These are phyloP conservation scores for Anisogramma anomala DNA, from an alignment of 2,329 filamentous ascomycete genomes.

Conservation along the genomic window DNA sequence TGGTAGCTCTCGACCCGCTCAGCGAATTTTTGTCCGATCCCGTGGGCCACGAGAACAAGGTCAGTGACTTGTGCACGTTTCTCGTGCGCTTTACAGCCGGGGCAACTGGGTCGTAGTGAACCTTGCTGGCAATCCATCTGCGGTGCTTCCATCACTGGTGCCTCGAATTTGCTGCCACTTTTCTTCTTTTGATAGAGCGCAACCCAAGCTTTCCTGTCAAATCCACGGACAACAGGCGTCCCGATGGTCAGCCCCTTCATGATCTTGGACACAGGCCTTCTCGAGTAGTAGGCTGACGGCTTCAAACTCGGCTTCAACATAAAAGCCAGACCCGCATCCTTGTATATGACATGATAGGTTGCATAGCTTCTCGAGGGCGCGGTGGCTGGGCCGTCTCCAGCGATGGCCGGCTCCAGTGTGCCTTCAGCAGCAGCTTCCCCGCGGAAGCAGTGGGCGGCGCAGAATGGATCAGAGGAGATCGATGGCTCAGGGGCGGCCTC, in stretches of 20 bases:
- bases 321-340: slow-evolving; percentile 64
- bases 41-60: slow-evolving; percentile 81
- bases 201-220: slow-evolving; percentile 67
- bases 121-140: slow-evolving; percentile 3
- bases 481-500: slow-evolving; percentile 25
- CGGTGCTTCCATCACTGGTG: slow-evolving; percentile 15
- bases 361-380: slow-evolving; percentile 45
- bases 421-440: slow-evolving; percentile 49
- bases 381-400: slow-evolving; percentile 25
- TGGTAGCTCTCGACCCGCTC: slow-evolving; percentile 93
- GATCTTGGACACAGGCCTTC: slow-evolving; percentile 72
- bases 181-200: slow-evolving; percentile 47
- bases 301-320: slow-evolving; percentile 76
- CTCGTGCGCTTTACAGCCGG: slow-evolving; percentile 51
- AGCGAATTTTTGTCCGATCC: slow-evolving; percentile 92
- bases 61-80: slow-evolving; percentile 65
- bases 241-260: slow-evolving; percentile 74
- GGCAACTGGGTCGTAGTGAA: slow-evolving; percentile 12
- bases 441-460: slow-evolving; percentile 46
- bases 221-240: slow-evolving; percentile 79
- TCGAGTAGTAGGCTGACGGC: slow-evolving; percentile 74
- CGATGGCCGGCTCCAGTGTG: slow-evolving; percentile 30
- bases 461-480: slow-evolving; percentile 45
- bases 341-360: slow-evolving; percentile 77
- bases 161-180: slow-evolving; percentile 18